phyloP scores from a whole-genome alignment of 177 flowering plant genomes.

The Vitis hybrid region DNA sequence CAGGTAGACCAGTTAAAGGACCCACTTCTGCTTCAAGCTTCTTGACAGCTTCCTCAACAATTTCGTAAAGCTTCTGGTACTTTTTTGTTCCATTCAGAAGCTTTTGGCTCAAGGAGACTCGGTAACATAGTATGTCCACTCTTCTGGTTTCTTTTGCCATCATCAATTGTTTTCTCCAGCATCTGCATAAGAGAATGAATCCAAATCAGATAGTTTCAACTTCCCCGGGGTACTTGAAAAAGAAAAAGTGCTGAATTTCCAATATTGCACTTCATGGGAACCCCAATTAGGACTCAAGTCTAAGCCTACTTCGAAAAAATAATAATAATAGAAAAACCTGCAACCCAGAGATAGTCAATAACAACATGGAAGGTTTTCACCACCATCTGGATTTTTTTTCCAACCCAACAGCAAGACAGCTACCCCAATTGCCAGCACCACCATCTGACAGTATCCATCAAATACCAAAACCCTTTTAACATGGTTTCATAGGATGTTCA shows the following conservation, averaged over 20 bases:
- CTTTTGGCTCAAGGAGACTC: conserved; percentile 72
- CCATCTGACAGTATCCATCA: no score
- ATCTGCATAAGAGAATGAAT: conserved; percentile 39
- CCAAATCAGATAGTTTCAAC: conserved; percentile 5
- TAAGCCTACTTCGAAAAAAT: no score
- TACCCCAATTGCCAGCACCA: no score
- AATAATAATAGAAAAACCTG: no score
- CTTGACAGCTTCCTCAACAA: conserved; percentile 67
- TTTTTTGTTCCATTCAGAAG: conserved; percentile 60
- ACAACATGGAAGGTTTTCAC: no score
- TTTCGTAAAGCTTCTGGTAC: conserved; percentile 53
- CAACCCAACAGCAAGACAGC: no score
- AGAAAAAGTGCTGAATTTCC: neutral
- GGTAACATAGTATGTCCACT: conserved; percentile 83
- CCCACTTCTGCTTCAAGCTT: conserved; percentile 87
- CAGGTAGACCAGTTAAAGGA: conserved; percentile 69
- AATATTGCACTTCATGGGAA: neutral
- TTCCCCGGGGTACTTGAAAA: neutral
- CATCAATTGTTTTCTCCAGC: conserved; percentile 81
- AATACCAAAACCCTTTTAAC: no score
- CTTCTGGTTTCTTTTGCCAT: conserved; percentile 86
- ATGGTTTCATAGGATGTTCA: no score
- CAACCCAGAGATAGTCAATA: no score
- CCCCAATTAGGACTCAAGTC: neutral
- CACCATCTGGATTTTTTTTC: no score